Evolutionary conservation across 306 rosid genomes (phyloP).

Genomic region (Bauhinia variegata): DNA sequence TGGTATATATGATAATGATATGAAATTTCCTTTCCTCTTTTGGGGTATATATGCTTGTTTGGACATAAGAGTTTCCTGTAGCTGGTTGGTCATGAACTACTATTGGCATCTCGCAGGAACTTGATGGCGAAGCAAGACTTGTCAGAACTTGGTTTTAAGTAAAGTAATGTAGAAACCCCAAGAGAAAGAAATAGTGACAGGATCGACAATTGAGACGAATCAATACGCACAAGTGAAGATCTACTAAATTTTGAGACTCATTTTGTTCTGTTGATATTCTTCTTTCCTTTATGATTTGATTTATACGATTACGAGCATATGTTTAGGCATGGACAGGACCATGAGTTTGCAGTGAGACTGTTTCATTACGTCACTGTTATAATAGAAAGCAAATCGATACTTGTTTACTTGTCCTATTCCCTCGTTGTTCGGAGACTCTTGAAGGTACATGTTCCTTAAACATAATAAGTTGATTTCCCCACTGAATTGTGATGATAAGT

Average conservation of each 20-base stretch:
- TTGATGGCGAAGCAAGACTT: constrained; percentile 98
- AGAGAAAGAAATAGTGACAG: constrained; percentile 37
- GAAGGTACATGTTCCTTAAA: no score
- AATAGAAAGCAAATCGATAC: no score
- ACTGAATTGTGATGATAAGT: no score
- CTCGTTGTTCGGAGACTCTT: no score
- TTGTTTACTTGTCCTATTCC: no score
- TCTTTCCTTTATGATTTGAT: constrained; percentile 15
- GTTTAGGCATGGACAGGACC: no score
- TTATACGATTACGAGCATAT: no score
- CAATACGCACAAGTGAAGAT: constrained; percentile 17
- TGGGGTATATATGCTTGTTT: constrained; percentile 14
- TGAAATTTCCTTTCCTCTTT: no score
- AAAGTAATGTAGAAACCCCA: constrained; percentile 35
- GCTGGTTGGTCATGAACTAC: constrained; percentile 28
- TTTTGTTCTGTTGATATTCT: constrained; percentile 14
- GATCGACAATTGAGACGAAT: constrained; percentile 39
- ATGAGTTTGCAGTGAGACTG: no score
- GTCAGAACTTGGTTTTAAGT: constrained; percentile 86
- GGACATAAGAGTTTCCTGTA: background rate
- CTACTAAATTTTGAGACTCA: constrained; percentile 18
- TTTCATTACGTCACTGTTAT: no score
- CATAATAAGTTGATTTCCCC: no score
- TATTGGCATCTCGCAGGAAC: constrained; percentile 64
- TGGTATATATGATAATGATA: no score